Conservation (phyloP, 768 basidiomycete species). For the Phlegmacium glaucopus region DNA sequence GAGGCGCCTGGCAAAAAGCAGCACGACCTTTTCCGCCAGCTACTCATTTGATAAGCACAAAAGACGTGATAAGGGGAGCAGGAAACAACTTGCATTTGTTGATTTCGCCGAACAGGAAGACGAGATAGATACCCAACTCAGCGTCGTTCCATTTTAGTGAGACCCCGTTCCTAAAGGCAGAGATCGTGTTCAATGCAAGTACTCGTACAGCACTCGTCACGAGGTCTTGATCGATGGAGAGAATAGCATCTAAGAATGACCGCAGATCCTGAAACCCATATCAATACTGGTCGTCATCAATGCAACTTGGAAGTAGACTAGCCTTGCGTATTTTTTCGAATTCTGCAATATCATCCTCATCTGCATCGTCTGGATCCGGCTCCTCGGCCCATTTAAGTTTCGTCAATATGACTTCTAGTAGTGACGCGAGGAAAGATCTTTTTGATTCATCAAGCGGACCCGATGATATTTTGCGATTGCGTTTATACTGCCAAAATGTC, state of each 20-base stretch:
- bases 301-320: conserved; percentile 11
- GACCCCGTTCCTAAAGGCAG: conserved; percentile 60
- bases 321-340: conserved; percentile 89
- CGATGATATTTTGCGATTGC: conserved; percentile 55
- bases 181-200: conserved; percentile 72
- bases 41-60: conserved; percentile 24
- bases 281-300: conserved; percentile 8
- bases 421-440: conserved; percentile 71
- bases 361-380: conserved; percentile 75
- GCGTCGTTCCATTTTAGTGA: conserved; percentile 87
- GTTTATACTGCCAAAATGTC: conserved; percentile 66
- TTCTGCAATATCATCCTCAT: conserved; percentile 81
- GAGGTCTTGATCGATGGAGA: conserved; percentile 81
- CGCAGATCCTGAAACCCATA: conserved; percentile 66
- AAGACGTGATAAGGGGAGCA: background rate
- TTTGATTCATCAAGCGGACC: conserved; percentile 62
- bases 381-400: conserved; percentile 92
- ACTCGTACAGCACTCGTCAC: conserved; percentile 75
- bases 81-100: conserved; percentile 64
- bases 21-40: conserved; percentile 78
- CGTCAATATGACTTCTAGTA: conserved; percentile 74
- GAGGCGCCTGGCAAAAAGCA: conserved; percentile 80
- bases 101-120: conserved; percentile 93
- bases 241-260: conserved; percentile 81
- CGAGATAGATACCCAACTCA: conserved; percentile 89